Evolutionary conservation across 768 basidiomycete genomes (phyloP).

Genomic region (Lentinula lateritia): DNA sequence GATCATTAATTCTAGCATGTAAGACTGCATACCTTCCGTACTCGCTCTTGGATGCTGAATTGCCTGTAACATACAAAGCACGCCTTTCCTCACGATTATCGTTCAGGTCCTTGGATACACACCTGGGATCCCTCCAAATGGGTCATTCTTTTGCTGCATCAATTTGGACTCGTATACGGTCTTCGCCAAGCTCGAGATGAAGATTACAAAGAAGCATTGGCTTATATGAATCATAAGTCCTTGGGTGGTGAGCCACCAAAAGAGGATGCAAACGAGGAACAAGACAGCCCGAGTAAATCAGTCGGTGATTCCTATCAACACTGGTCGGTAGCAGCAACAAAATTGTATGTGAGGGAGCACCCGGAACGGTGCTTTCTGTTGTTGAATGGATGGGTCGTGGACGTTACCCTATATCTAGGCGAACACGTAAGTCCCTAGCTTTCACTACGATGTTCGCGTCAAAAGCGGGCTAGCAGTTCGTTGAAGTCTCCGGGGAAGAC

Average conservation of each 20-base stretch:
- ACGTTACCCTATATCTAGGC: conserved; percentile 54
- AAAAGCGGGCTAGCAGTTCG: no score
- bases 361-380: conserved; percentile 43
- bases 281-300: background rate
- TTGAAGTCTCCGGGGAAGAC: no score
- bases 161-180: conserved; percentile 38
- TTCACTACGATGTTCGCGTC: no score
- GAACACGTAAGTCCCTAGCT: conserved; percentile 55
- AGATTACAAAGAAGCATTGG: conserved; percentile 43
- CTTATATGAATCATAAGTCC: conserved; percentile 43
- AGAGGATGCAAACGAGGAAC: conserved; percentile 13
- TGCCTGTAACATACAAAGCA: conserved; percentile 35
- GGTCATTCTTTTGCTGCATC: conserved; percentile 54
- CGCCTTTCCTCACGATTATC: conserved; percentile 74
- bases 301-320: conserved; percentile 19
- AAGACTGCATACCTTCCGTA: background rate
- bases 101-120: conserved; percentile 51
- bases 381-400: conserved; percentile 56
- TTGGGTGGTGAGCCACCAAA: conserved; percentile 11
- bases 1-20: background rate
- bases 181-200: conserved; percentile 43
- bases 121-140: conserved; percentile 86
- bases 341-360: conserved; percentile 16
- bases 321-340: conserved; percentile 29
- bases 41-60: no score